Evolutionary conservation across 2,329 filamentous ascomycete species (phyloP), one percentile per base, ranked within the genome.

Genomic region (Tolypocladium cylindrosporum): DNA sequence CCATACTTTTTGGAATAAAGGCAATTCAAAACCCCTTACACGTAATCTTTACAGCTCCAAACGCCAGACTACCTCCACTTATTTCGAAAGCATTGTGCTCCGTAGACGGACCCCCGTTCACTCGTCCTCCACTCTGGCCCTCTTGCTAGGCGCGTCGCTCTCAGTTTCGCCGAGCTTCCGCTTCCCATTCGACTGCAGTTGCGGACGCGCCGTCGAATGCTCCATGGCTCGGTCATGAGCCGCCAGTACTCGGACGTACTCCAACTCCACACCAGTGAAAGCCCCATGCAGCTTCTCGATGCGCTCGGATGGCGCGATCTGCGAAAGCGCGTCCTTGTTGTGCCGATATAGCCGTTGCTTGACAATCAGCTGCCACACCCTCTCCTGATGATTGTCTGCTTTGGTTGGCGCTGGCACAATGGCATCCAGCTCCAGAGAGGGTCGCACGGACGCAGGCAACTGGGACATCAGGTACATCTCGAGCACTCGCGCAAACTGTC

Each of bases 301-400:
- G 41, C 88, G 80, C 69, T 93, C 89, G 0, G 74, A 70, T 6
- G 77, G 75, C 57, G 90, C 88, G 45, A 93, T 74, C 70, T 92
- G 86, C 42, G 82, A 80, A 14, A 95, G 77, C 2, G 82, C 73
- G 64, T 92, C 87, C 58, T 80, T 81, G 67, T 94, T 93, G 65
- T 91, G 88, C 51, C 82, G 79, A 68, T 89, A 91, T 4, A 95
- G 76, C 41, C 90, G 78, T 65, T 89, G 82, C 74, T 94, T 94
- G n/a, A 87, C 83, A 48, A 90, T 77, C 31, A 93, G 71, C 37
- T 86, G 78, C 88, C 89, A 95, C 51, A 90, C 79, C 61, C 79
- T 82, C 68, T 88, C 89, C 55, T 81, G 77, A 34, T 86, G 79
- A 63, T 84, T 79, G 62, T 88, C 80, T 51, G 76, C 77, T 58